Evolutionary conservation across 306 rosid genomes (phyloP).

Genomic region (Cyclanthera cordifolia): DNA sequence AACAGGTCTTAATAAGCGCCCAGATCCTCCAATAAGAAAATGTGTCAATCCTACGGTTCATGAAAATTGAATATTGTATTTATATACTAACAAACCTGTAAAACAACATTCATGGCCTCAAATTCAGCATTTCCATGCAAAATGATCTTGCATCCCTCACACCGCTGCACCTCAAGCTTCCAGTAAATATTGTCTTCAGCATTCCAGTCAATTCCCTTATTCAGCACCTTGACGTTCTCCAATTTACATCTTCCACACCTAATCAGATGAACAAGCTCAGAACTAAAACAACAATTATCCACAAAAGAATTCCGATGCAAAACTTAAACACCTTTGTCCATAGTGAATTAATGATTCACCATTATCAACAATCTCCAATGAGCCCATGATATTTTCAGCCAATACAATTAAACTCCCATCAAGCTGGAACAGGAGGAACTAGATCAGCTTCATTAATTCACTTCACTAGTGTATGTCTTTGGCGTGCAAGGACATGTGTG

Average conservation of each 20-base stretch:
- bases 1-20: neutral
- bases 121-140: slow-evolving; percentile 96
- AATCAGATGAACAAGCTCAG: slow-evolving; percentile 19
- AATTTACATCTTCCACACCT: slow-evolving; percentile 96
- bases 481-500: neutral
- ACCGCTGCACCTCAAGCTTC: slow-evolving; percentile 66
- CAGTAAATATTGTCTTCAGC: slow-evolving; percentile 52
- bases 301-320: neutral
- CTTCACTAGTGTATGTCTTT: neutral
- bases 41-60: neutral
- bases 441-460: slow-evolving; percentile 24
- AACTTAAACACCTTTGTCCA: slow-evolving; percentile 53
- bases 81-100: slow-evolving; percentile 45
- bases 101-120: slow-evolving; percentile 62
- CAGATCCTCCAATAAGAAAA: neutral
- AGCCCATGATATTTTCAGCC: slow-evolving; percentile 61
- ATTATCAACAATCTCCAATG: slow-evolving; percentile 36
- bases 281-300: neutral
- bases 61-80: neutral
- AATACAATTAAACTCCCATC: slow-evolving; percentile 63
- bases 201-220: slow-evolving; percentile 75
- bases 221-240: slow-evolving; percentile 64
- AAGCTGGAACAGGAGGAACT: slow-evolving; percentile 39
- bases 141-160: slow-evolving; percentile 50
- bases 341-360: slow-evolving; percentile 58